Base-by-base conservation (phyloP, 108 stramenopile species). In the Cyclotella cryptica region DNA sequence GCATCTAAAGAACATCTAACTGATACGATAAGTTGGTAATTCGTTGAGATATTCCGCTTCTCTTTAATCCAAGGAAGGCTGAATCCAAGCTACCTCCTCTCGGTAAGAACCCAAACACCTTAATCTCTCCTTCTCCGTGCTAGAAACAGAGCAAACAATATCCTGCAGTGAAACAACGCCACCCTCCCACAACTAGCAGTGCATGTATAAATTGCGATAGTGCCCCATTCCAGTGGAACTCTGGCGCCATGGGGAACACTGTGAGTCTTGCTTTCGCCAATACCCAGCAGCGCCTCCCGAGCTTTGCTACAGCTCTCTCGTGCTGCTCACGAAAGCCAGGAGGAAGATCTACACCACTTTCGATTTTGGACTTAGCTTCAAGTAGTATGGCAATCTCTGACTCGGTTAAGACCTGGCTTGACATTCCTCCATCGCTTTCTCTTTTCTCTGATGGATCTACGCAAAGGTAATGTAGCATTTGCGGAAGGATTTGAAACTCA, bases 401-500 rank as follows among this genome's bases (percentile, higher is more conserved):
- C 39, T 85, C 80, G 28, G 85, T 74, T 28, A 77, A 61, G 63
- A 71, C 74, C 14, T 60, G 79, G 9, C 78, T 66, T 8, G 43
- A 28, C 10, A 40, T 29, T 0, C 44, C 26, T 44, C 19, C 43
- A 66, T 70, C 69, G 10, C 77, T 26, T 39, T 49, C 47, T 11
- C 11, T 19, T 35, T 59, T 24, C 24, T 70, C 44, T 66, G 35
- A 35, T 5, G 80, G 59, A 29, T 74, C 51, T 59, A 74, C 40
- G 68, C 86, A 66, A 42, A 95, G 75, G 62, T 85, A 90, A 66
- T 90, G 89, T 12, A 95, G 54, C 91, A 95, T 92, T 82, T 95
- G 94, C 1, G 94, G 94, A 89, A 95, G 81, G 70, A 95, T 83
- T 76, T 95, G 94, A 61, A 91, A 93, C 75, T 95, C 94, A 71